A percentile compares a stretch with the other conserved stretches of the same genome.
phyloP scores from a whole-genome alignment of 2,329 filamentous ascomycete species.

The Blastomyces gilchristii region DNA sequence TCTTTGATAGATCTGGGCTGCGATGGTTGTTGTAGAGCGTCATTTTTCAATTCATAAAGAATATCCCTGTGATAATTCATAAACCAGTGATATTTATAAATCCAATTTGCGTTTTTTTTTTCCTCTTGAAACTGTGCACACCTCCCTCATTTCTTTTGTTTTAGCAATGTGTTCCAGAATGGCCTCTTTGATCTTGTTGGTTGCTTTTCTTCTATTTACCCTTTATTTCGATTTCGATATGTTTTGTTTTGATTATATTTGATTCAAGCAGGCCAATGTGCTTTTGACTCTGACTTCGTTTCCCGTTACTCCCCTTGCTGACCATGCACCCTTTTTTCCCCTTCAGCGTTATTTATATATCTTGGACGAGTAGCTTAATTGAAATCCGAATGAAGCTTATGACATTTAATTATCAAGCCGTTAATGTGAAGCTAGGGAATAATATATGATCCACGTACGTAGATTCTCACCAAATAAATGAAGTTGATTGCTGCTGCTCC shows the following conservation, averaged over 20 bases:
- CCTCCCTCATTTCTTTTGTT: not conserved
- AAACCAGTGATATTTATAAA: not conserved
- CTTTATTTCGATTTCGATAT: not conserved
- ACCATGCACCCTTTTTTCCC: not conserved
- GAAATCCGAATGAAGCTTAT: slow-evolving; percentile 4
- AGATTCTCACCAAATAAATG: not conserved
- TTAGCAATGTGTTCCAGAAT: not conserved
- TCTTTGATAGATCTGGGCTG: not conserved
- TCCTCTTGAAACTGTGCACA: not conserved
- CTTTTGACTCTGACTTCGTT: not conserved
- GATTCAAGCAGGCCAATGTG: not conserved
- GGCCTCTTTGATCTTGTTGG: not conserved
- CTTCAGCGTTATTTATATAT: not conserved
- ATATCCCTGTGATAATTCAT: not conserved
- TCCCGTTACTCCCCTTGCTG: not conserved
- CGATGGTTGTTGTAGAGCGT: not conserved
- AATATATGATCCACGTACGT: not conserved
- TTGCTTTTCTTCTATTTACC: not conserved
- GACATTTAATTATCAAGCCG: not conserved
- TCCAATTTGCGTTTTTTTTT: not conserved
- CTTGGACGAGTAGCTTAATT: not conserved
- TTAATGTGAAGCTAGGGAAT: not conserved
- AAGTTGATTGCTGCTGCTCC: not conserved
- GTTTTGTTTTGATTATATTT: not conserved
- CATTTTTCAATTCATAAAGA: not conserved